A percentile compares a stretch with the other conserved stretches of the same genome.
Conservation (phyloP, 2,329 filamentous ascomycete species). For the Cordyceps fumosorosea region DNA sequence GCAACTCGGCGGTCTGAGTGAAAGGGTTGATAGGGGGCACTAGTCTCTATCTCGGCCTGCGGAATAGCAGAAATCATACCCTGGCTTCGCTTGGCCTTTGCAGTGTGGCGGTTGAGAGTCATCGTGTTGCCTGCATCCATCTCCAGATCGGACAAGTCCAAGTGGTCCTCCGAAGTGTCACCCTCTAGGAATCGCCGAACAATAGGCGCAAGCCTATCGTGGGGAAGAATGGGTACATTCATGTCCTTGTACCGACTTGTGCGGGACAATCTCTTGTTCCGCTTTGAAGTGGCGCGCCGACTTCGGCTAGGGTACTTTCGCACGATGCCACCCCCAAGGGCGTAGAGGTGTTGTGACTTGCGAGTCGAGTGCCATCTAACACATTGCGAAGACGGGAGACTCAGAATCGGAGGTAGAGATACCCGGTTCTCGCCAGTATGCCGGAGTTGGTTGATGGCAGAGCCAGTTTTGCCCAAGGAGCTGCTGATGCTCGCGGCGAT, state of each 20-base stretch:
- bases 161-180: slow-evolving; percentile 47
- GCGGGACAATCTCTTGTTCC: slow-evolving; percentile 46
- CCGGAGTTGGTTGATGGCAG: slow-evolving; percentile 61
- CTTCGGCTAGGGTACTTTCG: slow-evolving; percentile 57
- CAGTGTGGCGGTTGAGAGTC: slow-evolving; percentile 38
- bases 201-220: slow-evolving; percentile 50
- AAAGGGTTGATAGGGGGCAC: slow-evolving; percentile 91
- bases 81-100: slow-evolving; percentile 31
- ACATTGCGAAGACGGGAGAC: slow-evolving; percentile 50
- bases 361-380: slow-evolving; percentile 60
- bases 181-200: slow-evolving; percentile 46
- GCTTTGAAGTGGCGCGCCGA: slow-evolving; percentile 47
- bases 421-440: slow-evolving; percentile 72
- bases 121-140: slow-evolving; percentile 49
- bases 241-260: slow-evolving; percentile 59
- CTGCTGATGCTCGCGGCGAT: slow-evolving; percentile 68
- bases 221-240: slow-evolving; percentile 56
- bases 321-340: slow-evolving; percentile 59
- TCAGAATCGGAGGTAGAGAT: slow-evolving; percentile 53
- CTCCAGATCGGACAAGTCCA: slow-evolving; percentile 47
- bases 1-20: slow-evolving; percentile 82
- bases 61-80: slow-evolving; percentile 59
- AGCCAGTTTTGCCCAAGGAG: slow-evolving; percentile 68
- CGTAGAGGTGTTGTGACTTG: slow-evolving; percentile 55
- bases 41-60: slow-evolving; percentile 88